Percentiles rank a stretch among this genome's conserved stretches.
These are phyloP conservation scores for Pontederia crassipes DNA, from an alignment of 176 grass and related monocot genomes.

Conservation along the genomic window DNA sequence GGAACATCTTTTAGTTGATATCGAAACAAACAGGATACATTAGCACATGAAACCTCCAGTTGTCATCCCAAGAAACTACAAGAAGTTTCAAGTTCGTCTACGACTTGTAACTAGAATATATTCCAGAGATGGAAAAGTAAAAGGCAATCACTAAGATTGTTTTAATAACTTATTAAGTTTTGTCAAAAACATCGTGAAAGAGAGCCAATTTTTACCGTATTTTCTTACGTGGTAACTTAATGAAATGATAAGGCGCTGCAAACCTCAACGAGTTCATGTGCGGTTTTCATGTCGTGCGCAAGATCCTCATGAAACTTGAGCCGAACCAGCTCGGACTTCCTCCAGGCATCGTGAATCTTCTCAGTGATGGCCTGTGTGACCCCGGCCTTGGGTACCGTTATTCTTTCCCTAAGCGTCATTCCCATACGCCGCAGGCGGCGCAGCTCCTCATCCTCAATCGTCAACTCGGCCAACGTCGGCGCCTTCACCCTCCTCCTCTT, in stretches of 20 bases:
- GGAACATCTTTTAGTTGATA: too few relatives aligned
- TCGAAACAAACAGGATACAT: too few relatives aligned
- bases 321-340: constrained; percentile 78
- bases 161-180: too few relatives aligned
- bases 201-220: background rate
- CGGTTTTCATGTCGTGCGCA: constrained; percentile 79
- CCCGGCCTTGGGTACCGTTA: constrained; percentile 85
- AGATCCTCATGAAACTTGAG: constrained; percentile 94
- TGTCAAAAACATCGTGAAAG: background rate
- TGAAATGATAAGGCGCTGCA: background rate
- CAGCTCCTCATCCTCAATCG: constrained; percentile 72
- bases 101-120: too few relatives aligned
- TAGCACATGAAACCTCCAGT: too few relatives aligned
- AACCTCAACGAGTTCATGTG: constrained; percentile 91
- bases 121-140: too few relatives aligned
- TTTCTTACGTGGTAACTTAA: background rate
- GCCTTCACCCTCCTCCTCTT: constrained; percentile 55
- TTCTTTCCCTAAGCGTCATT: constrained; percentile 66
- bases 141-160: too few relatives aligned
- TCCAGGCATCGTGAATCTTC: constrained; percentile 95
- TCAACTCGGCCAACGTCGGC: constrained; percentile 78
- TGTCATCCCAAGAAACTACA: too few relatives aligned
- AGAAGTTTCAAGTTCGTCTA: too few relatives aligned
- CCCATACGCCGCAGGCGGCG: constrained; percentile 53
- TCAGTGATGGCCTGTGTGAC: constrained; percentile 61